Conservation (phyloP, 176 grass and related monocot genomes). For the Melocanna baccifera region DNA sequence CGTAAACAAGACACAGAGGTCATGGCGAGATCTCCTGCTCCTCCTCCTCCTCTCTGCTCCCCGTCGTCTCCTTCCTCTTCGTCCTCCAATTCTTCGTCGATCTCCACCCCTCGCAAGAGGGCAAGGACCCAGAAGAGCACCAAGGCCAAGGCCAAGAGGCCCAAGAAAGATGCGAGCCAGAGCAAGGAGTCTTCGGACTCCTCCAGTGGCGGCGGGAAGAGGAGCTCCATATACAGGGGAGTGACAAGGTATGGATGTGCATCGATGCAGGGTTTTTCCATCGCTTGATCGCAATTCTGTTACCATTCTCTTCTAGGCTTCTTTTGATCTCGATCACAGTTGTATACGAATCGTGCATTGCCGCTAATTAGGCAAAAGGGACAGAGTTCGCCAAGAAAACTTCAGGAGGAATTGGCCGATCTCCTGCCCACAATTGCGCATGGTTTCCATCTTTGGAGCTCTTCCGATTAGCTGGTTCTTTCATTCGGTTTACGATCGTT, state of each 20-base stretch:
- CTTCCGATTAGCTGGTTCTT: background rate
- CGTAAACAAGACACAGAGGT: background rate
- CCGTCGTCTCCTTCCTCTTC: conserved; percentile 37
- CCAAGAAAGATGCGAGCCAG: conserved; percentile 34
- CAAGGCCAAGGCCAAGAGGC: conserved; percentile 48
- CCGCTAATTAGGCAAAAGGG: background rate
- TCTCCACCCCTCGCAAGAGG: conserved; percentile 11
- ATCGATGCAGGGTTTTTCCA: background rate
- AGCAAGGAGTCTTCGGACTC: background rate
- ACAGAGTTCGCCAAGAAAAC: background rate
- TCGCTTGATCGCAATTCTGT: background rate
- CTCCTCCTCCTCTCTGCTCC: conserved; percentile 7
- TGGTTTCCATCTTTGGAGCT: background rate
- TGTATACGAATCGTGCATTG: background rate
- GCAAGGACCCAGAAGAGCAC: background rate
- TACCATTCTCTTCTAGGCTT: background rate
- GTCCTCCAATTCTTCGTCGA: conserved; percentile 32
- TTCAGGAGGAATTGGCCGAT: background rate
- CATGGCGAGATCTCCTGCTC: conserved; percentile 49
- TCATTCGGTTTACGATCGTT: background rate
- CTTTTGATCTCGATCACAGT: background rate
- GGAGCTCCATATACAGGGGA: conserved; percentile 85
- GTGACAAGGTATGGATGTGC: conserved; percentile 71
- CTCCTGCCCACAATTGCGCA: background rate
- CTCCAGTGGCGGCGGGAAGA: conserved; percentile 50